These are phyloP conservation scores for Beta corolliflora DNA, from an alignment of 179 eudicot genomes.

Conservation along the genomic window DNA sequence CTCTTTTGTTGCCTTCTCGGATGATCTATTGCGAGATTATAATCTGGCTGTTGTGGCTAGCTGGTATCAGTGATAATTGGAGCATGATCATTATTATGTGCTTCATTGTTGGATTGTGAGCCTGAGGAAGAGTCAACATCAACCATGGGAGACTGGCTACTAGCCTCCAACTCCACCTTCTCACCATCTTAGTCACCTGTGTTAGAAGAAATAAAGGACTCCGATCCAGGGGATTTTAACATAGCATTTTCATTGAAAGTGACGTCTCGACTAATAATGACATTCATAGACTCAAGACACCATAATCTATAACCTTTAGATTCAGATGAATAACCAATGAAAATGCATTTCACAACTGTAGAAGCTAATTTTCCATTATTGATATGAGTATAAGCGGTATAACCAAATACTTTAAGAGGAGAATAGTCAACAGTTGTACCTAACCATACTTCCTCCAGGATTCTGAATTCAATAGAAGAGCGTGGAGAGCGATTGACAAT, in stretches of 20 bases:
- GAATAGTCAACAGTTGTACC: background rate
- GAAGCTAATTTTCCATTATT: constrained; percentile 12
- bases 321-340: background rate
- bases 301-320: background rate
- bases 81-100: background rate
- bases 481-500: constrained; percentile 4
- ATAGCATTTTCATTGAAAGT: no score
- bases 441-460: background rate
- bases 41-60: background rate
- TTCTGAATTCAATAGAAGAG: background rate
- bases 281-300: no score
- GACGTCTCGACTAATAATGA: no score
- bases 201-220: no score
- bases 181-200: no score
- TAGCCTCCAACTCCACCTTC: no score
- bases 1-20: background rate
- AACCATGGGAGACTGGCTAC: no score
- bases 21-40: background rate
- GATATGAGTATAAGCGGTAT: constrained; percentile 9
- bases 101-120: background rate
- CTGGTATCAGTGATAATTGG: background rate
- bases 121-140: background rate
- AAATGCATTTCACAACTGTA: constrained; percentile 7
- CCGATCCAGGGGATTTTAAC: no score
- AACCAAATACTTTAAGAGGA: constrained; percentile 4